phyloP scores from a whole-genome alignment of 208 protist species.

The Trichomonas vaginalis region DNA sequence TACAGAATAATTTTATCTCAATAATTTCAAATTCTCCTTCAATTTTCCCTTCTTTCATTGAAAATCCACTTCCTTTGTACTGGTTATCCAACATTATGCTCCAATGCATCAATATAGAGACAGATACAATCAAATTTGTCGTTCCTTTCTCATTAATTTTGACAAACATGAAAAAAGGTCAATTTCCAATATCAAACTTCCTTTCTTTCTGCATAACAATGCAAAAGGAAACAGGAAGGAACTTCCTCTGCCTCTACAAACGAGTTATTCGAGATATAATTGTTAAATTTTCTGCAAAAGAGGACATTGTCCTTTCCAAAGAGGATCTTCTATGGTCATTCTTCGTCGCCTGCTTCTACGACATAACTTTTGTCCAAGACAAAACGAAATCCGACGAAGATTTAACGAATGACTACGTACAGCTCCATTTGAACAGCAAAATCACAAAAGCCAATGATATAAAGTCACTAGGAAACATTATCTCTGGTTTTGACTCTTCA shows the following conservation, averaged over 20 bases:
- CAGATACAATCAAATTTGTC: not conserved
- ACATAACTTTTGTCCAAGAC: not conserved
- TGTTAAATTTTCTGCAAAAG: not conserved
- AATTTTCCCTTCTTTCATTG: not conserved
- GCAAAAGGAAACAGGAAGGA: not conserved
- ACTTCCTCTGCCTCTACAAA: not conserved
- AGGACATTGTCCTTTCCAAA: not conserved
- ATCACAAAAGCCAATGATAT: too few relatives aligned
- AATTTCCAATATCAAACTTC: not conserved
- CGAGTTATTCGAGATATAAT: not conserved
- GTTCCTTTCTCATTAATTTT: not conserved
- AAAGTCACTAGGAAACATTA: too few relatives aligned
- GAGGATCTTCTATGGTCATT: not conserved
- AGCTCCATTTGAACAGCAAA: not conserved
- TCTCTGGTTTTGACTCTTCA: not conserved
- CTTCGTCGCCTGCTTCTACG: not conserved
- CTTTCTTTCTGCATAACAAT: not conserved
- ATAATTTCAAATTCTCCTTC: not conserved
- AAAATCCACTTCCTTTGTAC: not conserved
- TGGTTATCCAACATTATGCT: not conserved
- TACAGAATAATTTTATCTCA: not conserved
- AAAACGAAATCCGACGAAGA: not conserved
- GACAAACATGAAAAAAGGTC: not conserved
- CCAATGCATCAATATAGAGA: not conserved
- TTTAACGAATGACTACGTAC: not conserved